Evolutionary conservation across 805 yeast species (phyloP).

Genomic region (Saccharomycopsis schoenii): DNA sequence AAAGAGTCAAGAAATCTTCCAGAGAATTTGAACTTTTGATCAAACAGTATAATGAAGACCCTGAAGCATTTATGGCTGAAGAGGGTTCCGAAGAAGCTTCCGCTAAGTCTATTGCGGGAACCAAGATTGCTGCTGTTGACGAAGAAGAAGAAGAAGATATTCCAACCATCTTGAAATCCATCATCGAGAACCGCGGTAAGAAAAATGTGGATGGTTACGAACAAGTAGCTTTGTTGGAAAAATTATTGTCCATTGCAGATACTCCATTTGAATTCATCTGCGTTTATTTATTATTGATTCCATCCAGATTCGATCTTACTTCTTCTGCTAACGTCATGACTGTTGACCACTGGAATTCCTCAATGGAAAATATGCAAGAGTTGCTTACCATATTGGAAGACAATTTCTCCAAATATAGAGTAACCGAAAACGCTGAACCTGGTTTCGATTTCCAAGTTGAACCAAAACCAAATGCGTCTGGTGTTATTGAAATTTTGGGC

Average conservation of each 20-base stretch:
- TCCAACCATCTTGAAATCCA: constrained; percentile 61
- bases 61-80: constrained; percentile 63
- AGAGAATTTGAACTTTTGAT: constrained; percentile 59
- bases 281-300: constrained; percentile 70
- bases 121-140: constrained; percentile 23
- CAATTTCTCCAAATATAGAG: constrained; percentile 47
- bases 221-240: constrained; percentile 65
- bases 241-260: constrained; percentile 37
- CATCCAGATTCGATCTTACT: constrained; percentile 78
- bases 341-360: constrained; percentile 65
- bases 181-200: constrained; percentile 90
- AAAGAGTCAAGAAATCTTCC: constrained; percentile 72
- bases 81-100: constrained; percentile 22
- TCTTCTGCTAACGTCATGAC: constrained; percentile 65
- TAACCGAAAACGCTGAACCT: constrained; percentile 62
- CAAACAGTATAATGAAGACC: constrained; percentile 52
- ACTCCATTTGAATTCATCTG: constrained; percentile 68
- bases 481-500: constrained; percentile 70
- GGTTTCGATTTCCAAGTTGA: constrained; percentile 69
- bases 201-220: constrained; percentile 79
- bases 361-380: constrained; percentile 50
- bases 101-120: constrained; percentile 23
- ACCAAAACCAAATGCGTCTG: constrained; percentile 53
- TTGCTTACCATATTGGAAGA: constrained; percentile 63
- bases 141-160: constrained; percentile 38